Evolutionary conservation across 139 green algal genomes (phyloP), one percentile per base, ranked within the genome.

Genomic region (Coelastrella sp.): DNA sequence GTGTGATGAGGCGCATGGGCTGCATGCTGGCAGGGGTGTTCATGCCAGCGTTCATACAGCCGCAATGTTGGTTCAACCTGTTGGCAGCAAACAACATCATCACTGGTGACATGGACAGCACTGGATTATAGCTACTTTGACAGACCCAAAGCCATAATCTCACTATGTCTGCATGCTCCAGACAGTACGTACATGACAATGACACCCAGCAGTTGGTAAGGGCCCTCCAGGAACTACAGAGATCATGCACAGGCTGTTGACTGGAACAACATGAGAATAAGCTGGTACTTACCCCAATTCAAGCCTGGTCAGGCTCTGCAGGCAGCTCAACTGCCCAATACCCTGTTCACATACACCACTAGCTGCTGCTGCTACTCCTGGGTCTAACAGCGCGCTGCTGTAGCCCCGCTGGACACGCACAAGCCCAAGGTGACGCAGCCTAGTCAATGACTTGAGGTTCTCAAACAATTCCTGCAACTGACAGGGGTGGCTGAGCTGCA

Each of bases 401-500:
- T 34, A 43, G 25, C 43, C n/a, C n/a, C 34, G 25, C 27, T 79
- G 71, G n/a, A 79, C 71, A 41, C 45, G 62, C 4, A 63, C 41
- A n/a, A 79, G 71, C 41, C 43, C 71, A 41, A 79, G 41, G 71
- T 43, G 38, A 40, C 9, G n/a, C 19, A 71, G 11, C n/a, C 25
- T 15, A 41, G 15, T 23, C 17, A 71, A 21, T 0, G 62, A 38
- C 62, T 41, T 71, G 27, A 71, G 27, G 62, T 38, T 41, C 62
- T 38, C 40, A 6, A 79, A 32, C 27, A 79, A 30, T 25, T 62
- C 43, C 71, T 79, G 71, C n/a, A 79, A 21, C 41, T 37, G 21
- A 37, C 71, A 79, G 41, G 71, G 71, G 41, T 79, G 45, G 41
- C 50, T 50, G n/a, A 79, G 48, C 72, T 80, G 72, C 72, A 80